phyloP scores from a whole-genome alignment of 306 rosid genomes.

The Prunus persica region Prunus_persica_NCBIv2 NC_034013.1:10331501-10332000 shows the following conservation, averaged over 20 bases:
- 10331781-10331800: constrained; percentile 82
- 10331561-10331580: background rate
- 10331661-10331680: constrained; percentile 93
- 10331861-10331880: constrained; percentile 51
- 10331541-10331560: background rate
- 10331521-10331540: constrained; percentile 79
- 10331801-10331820: constrained; percentile 91
- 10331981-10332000: background rate
- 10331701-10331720: constrained; percentile 97
- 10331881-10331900: constrained; percentile 64
- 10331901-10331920: constrained; percentile 39
- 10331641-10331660: constrained; percentile 96
- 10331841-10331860: constrained; percentile 16
- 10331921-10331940: constrained; percentile 46
- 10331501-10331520: constrained; percentile 99
- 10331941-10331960: background rate
- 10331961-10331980: background rate
- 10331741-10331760: constrained; percentile 95
- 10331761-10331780: constrained; percentile 67
- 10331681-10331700: constrained; percentile 88
- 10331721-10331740: constrained; percentile 81
- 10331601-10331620: background rate
- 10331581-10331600: background rate
- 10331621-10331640: constrained; percentile 42
- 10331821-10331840: constrained; percentile 81